A percentile compares a stretch with the other conserved stretches of the same genome.
Conservation (phyloP, 257 asterid genomes). For the Schizonepeta tenuifolia region DNA sequence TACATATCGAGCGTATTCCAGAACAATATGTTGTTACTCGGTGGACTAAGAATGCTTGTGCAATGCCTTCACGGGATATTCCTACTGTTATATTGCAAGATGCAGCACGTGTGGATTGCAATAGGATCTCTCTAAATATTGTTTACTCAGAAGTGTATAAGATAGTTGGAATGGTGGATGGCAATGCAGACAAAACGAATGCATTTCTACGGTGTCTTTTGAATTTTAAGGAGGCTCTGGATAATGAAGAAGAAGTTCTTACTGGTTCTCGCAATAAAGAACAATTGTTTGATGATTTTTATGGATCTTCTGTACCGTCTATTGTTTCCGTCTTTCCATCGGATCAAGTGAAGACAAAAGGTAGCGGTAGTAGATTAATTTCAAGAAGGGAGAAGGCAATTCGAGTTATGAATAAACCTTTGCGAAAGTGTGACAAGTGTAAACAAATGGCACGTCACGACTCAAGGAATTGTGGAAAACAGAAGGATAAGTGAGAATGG, state of each 20-base stretch:
- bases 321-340: not conserved
- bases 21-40: not conserved
- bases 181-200: not conserved
- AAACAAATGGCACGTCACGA: not conserved
- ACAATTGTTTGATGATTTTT: not conserved
- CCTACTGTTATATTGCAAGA: not conserved
- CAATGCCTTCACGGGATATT: not conserved
- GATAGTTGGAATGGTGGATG: not conserved
- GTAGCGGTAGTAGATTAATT: not conserved
- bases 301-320: not conserved
- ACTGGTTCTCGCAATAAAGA: not conserved
- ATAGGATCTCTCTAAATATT: too few relatives aligned
- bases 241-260: not conserved
- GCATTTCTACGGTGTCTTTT: not conserved
- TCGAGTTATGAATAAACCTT: not conserved
- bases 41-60: not conserved
- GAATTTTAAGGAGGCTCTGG: not conserved
- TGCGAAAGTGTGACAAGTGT: not conserved
- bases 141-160: not conserved
- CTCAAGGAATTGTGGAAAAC: not conserved
- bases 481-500: not conserved
- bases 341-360: not conserved
- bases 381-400: not conserved
- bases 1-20: not conserved
- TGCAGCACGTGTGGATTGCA: not conserved